Evolutionary conservation across 345 rosid genomes (phyloP).

Genomic region (Hypericum androsaemum): DNA sequence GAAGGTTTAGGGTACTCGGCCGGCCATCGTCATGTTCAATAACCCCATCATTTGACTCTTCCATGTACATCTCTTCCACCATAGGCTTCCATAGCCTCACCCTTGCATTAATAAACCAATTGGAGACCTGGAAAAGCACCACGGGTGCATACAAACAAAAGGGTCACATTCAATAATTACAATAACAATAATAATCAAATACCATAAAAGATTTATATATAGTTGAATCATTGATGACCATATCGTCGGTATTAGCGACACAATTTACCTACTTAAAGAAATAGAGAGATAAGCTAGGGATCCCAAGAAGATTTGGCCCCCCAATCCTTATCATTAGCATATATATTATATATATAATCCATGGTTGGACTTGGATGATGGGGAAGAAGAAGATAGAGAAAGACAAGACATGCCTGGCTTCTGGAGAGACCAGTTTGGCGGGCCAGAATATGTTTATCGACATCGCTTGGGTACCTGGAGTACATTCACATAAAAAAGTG

Average conservation of each 20-base stretch:
- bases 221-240: neutral
- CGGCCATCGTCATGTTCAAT: constrained; percentile 23
- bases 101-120: constrained; percentile 99
- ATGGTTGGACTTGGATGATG: constrained; percentile 7
- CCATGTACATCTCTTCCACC: constrained; percentile 97
- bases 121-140: constrained; percentile 38
- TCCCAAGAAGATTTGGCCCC: constrained; percentile 26
- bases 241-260: too few species aligned
- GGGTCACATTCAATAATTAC: neutral
- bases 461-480: constrained; percentile 16
- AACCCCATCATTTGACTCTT: constrained; percentile 64
- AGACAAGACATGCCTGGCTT: neutral
- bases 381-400: neutral
- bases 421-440: constrained; percentile 4
- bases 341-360: neutral
- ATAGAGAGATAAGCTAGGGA: constrained; percentile 7
- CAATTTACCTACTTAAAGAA: too few species aligned
- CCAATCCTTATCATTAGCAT: too few species aligned
- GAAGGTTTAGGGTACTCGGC: constrained; percentile 21
- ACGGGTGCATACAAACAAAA: constrained; percentile 12
- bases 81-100: constrained; percentile 99
- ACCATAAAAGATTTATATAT: neutral
- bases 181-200: constrained; percentile 11
- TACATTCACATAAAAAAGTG: too few species aligned
- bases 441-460: neutral